Evolutionary conservation across 1,139 yeast genomes (phyloP), one percentile per base, ranked within the genome.

Genomic region (Sugiyamaella neomexicana): DNA sequence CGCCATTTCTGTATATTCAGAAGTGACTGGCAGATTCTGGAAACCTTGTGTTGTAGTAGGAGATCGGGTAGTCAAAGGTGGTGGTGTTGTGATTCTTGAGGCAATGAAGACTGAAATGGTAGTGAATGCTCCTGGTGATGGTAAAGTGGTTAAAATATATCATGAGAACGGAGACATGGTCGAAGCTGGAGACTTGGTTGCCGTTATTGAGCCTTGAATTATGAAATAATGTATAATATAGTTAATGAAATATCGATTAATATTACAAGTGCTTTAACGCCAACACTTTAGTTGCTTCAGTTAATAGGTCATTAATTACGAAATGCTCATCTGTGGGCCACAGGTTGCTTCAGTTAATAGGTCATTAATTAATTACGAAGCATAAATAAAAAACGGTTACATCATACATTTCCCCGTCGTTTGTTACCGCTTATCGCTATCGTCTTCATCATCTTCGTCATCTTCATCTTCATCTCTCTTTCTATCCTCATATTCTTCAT

Each of bases 31-130:
- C 55, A 79, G 98, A 63, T 90, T 93, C 81, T 93, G 98, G 99
- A 93, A 93, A 72, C 82, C 95, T 1, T 76, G 90, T 62, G 95
- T 86, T 34, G 74, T 78, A 53, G 91, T 80, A 45, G 97, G 97
- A n/a, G 95, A 87, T 62, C 72, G 62, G 17, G 95, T 93, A 32
- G 75, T 75, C 52, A 79, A 75, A 55, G 95, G 91, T 36, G 93
- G 89, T 65, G 90, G 90, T 3, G 76, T 93, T 60, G 80, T 93
- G 59, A 89, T 93, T 52, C 89, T 93, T 56, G 98, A 93, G 71
- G 98, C 98, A 53, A 93, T 93, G 98, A 93, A 93, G 77, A 93
- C 99, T 0, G 99, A 93, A 71, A 90, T 93, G 97, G 81, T 83
- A 50, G 95, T 91, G 42, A 76, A 74, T 56, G 83, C 97, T 15